Evolutionary conservation across 495 filamentous ascomycete genomes (phyloP).

Genomic region (Lasiosphaeria hispida): DNA sequence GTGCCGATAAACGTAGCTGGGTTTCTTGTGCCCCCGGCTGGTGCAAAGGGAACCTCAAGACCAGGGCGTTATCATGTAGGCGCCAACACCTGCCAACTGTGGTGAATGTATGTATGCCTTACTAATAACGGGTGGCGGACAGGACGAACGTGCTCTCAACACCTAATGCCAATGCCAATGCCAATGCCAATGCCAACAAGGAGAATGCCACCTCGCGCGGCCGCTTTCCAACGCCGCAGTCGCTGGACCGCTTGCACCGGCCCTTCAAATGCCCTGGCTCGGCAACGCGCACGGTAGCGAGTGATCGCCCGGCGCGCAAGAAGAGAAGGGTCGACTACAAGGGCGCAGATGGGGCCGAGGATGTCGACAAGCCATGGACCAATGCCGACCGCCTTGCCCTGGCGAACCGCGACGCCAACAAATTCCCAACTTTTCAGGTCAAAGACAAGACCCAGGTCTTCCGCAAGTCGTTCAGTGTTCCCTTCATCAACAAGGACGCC

Average conservation of each 20-base stretch:
- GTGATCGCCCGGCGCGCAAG: slow-evolving; percentile 82
- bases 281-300: slow-evolving; percentile 65
- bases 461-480: slow-evolving; percentile 77
- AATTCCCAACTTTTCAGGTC: slow-evolving; percentile 82
- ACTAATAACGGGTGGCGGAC: background rate
- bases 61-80: background rate
- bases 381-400: slow-evolving; percentile 86
- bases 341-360: slow-evolving; percentile 70
- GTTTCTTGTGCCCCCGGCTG: background rate
- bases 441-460: slow-evolving; percentile 86
- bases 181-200: slow-evolving; percentile 30
- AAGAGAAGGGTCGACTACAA: slow-evolving; percentile 86
- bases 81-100: background rate
- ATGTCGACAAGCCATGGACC: slow-evolving; percentile 77
- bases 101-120: background rate
- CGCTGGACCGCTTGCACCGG: slow-evolving; percentile 67
- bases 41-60: background rate
- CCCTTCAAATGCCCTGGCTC: slow-evolving; percentile 94
- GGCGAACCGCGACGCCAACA: slow-evolving; percentile 83
- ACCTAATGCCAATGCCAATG: slow-evolving; percentile 26
- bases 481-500: slow-evolving; percentile 75
- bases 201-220: slow-evolving; percentile 28
- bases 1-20: background rate
- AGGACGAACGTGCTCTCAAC: slow-evolving; percentile 15
- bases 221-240: slow-evolving; percentile 43